Evolutionary conservation across 352 stramenopile genomes (phyloP).

Genomic region (Pythium utonaiense): DNA sequence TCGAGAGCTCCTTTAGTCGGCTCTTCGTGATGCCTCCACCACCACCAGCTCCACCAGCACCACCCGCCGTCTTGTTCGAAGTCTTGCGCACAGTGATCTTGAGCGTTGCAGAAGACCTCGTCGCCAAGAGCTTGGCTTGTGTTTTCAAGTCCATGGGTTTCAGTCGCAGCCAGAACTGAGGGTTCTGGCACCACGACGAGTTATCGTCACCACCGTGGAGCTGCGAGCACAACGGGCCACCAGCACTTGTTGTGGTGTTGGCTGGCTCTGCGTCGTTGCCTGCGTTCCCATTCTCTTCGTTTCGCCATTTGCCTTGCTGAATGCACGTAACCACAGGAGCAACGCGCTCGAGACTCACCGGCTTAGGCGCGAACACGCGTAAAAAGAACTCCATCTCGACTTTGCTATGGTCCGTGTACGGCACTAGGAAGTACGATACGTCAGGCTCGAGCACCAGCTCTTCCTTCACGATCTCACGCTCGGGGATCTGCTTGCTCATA

Average conservation of each 20-base stretch:
- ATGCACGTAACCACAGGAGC: slow-evolving; percentile 59
- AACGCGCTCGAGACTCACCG: slow-evolving; percentile 70
- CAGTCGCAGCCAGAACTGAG: slow-evolving; percentile 83
- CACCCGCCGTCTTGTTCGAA: slow-evolving; percentile 38
- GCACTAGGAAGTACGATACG: slow-evolving; percentile 75
- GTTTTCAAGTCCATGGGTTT: slow-evolving; percentile 22
- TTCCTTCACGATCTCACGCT: slow-evolving; percentile 80
- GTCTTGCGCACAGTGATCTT: slow-evolving; percentile 76
- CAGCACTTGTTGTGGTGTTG: slow-evolving; percentile 53
- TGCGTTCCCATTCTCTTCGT: slow-evolving; percentile 31
- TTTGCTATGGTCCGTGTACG: slow-evolving; percentile 74
- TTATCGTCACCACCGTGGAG: slow-evolving; percentile 50
- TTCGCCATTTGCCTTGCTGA: slow-evolving; percentile 63
- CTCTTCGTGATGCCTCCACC: slow-evolving; percentile 27
- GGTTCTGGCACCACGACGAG: slow-evolving; percentile 81
- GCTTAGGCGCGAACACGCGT: slow-evolving; percentile 75
- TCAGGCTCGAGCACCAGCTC: slow-evolving; percentile 70
- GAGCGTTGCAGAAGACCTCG: slow-evolving; percentile 50
- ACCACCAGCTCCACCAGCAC: slow-evolving; percentile 12
- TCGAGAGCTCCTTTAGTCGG: slow-evolving; percentile 49
- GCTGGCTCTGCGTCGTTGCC: slow-evolving; percentile 25
- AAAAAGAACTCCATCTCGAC: slow-evolving; percentile 91
- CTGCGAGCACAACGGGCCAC: slow-evolving; percentile 63
- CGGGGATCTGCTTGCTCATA: slow-evolving; percentile 40
- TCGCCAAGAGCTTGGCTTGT: slow-evolving; percentile 28